These are phyloP conservation scores for Inonotus obliquus DNA, from an alignment of 1,284 basidiomycete genomes.

Conservation along the genomic window DNA sequence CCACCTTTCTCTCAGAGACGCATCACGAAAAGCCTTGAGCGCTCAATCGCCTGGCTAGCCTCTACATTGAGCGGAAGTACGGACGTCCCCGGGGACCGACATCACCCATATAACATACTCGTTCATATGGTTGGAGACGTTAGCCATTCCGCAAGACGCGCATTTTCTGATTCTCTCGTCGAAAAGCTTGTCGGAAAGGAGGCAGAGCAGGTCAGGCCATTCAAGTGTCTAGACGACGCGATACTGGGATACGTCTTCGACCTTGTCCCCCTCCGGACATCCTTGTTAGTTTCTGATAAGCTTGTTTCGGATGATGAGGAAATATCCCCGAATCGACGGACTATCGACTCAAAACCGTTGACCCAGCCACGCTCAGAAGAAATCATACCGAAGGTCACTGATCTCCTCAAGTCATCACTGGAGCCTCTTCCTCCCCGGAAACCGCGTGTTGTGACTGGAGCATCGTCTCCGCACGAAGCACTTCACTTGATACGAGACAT, in stretches of 20 bases:
- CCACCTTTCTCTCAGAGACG: slow-evolving; percentile 69
- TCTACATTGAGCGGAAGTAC: slow-evolving; percentile 2
- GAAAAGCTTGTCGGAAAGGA: slow-evolving; percentile 57
- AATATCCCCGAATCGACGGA: slow-evolving; percentile 3
- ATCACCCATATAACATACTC: slow-evolving; percentile 39
- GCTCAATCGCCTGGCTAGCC: slow-evolving; percentile 30
- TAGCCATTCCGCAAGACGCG: slow-evolving; percentile 48
- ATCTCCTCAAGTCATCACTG: slow-evolving; percentile 57
- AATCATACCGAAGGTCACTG: slow-evolving; percentile 25
- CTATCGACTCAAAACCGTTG: slow-evolving; percentile 7
- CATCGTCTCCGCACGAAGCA: slow-evolving; percentile 67
- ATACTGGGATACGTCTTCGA: slow-evolving; percentile 66
- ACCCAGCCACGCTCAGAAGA: slow-evolving; percentile 19
- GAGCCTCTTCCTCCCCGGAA: slow-evolving; percentile 46
- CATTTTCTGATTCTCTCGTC: slow-evolving; percentile 55
- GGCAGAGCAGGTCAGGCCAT: slow-evolving; percentile 43
- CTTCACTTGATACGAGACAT: slow-evolving; percentile 56
- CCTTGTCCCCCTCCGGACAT: slow-evolving; percentile 49
- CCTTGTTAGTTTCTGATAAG: slow-evolving; percentile 24
- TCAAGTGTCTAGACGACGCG: slow-evolving; percentile 55
- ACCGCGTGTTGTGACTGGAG: slow-evolving; percentile 55
- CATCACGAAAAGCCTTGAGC: slow-evolving; percentile 65
- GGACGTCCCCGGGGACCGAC: background rate
- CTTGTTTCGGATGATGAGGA: slow-evolving; percentile 17
- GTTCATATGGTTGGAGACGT: slow-evolving; percentile 65